Base-by-base conservation (phyloP, 108 stramenopile genomes). In the Nitzschia inconspicua region DNA sequence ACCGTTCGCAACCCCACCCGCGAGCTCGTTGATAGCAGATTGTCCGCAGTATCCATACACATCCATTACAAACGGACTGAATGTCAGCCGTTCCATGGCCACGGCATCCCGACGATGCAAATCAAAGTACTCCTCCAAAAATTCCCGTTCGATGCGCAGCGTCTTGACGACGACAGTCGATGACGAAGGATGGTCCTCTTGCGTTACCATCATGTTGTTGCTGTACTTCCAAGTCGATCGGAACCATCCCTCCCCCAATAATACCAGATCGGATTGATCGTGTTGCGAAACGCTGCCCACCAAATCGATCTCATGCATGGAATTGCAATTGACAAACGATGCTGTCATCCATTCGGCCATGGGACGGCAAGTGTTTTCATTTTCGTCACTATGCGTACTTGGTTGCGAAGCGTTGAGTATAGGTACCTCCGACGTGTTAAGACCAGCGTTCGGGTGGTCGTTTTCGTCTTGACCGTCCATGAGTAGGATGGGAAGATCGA, bases 41-140 rank as follows among this genome's bases (percentile, higher is more conserved):
- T 93, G 88, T 32, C 88, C 92, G 58, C 92, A 93, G 47, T 84
- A 89, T 0, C 88, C 92, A 49, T 90, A 88, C 9, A 89, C 84
- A 63, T 93, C 64, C 48, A 93, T 59, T 1, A 93, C 85, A 51
- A 75, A 86, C 16, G 86, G 81, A 13, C 82, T 84, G 49, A 62
- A 76, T 23, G 85, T 85, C 35, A 93, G 63, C 3, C 88, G 75
- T 59, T 93, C 92, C 88, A 90, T 90, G 37, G 92, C 92, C 4
- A 93, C 72, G 3, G 92, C 92, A 66, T 93, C 92, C 40, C 82
- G 68, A 16, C 88, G 82, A 59, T 93, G 87, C 28, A 88, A 59
- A 57, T 93, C 88, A 59, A 78, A 90, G 47, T 85, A 88, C 58
- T 93, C 88, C 31, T 72, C 74, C 30, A 83, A 53, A 52, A 90